Base-by-base conservation (phyloP, 441 rosid species). In the Populus hybrid region DNA sequence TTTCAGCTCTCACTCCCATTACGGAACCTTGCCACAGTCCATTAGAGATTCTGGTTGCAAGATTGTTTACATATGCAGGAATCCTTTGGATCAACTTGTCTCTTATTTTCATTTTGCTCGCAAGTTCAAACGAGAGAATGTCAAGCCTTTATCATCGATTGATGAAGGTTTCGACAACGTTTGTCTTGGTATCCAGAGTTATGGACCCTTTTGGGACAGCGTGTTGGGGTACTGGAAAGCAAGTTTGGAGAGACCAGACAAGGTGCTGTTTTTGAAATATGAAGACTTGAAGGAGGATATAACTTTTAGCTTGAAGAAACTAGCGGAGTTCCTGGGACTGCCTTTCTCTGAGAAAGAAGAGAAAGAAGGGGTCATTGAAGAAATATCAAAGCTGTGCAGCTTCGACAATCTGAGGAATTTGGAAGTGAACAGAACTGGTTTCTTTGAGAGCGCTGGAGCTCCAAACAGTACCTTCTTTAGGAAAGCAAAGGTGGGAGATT, bases 351-450 rank as follows among this genome's bases (percentile, higher is more conserved):
- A n/a, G 4, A 71, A 78, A 61, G 83, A 82, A 75, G 84, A 75
- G 30, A 71, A 59, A 12, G 34, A 24, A 26, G 85, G 83, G 12
- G 74, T 76, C 3, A 71, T 79, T 14, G 75, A 78, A 46, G 78
- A 74, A 50, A 74, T 80, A 30, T 42, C 68, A 6, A 74, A 19
- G 18, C 8, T 73, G 6, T 82, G 82, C 59, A 80, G 85, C 46
- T 83, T 86, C 7, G 76, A 69, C 24, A 80, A 64, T 7, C 14
- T 86, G 70, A 86, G 71, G 10, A 32, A 34, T 9, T 35, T 82
- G 79, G 83, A 79, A 63, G 89, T 53, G 46, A 84, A 80, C 74
- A 84, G 76, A 72, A 71, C 30, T 4, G 83, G 81, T 8, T 7
- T 3, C 9, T 6, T 2, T 12, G 16, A 42, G 10, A 42, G 53